Base-by-base conservation (phyloP, 331 rosid genomes). In the Telfairia occidentalis region DNA sequence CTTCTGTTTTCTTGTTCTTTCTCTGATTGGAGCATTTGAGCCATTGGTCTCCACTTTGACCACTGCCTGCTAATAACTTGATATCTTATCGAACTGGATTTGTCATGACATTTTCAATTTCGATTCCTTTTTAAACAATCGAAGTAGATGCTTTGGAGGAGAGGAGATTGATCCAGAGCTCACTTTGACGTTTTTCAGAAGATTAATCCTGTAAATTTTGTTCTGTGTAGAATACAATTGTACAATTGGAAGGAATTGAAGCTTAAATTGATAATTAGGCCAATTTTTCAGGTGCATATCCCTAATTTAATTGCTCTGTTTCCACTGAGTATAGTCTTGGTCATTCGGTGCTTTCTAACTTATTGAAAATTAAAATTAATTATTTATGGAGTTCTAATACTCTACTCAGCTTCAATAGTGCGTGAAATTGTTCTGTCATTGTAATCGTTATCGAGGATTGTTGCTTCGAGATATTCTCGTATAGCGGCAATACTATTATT, bases 151-250 rank as follows among this genome's bases (percentile, higher is more conserved):
- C 57, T 45, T 9, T 49, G 76, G 43, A 71, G 76, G 60, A 71
- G 43, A 71, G 76, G 60, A 71, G 59, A 24, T 48, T 71, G 76
- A 71, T 71, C 59, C 61, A 30, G 40, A 49, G 30, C 75, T 70
- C 58, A 70, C 26, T 70, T 28, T 29, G 26, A 16, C 37, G 26
- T 43, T 45, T 70, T 45, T 70, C 57, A 70, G 42, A 24, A 54
- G 40, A 26, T 70, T 48, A 28, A 28, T 26, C 75, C 43, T 70
- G 23, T 45, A 16, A 45, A 45, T 45, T 70, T 70, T 38, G 24
- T 8, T 43, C 0, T 43, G 57, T 69, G 45, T 3, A 28, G 12
- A 69, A 28, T 24, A 12, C 4, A 15, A 43, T 8, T 23, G 74
- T 29, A 24, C 55, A 43, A 69, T 66, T 38, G 23, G 74, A 42